Evolutionary conservation across 2,329 filamentous ascomycete species (phyloP), one percentile per base, ranked within the genome.

Genomic region (Tolypocladium paradoxum): DNA sequence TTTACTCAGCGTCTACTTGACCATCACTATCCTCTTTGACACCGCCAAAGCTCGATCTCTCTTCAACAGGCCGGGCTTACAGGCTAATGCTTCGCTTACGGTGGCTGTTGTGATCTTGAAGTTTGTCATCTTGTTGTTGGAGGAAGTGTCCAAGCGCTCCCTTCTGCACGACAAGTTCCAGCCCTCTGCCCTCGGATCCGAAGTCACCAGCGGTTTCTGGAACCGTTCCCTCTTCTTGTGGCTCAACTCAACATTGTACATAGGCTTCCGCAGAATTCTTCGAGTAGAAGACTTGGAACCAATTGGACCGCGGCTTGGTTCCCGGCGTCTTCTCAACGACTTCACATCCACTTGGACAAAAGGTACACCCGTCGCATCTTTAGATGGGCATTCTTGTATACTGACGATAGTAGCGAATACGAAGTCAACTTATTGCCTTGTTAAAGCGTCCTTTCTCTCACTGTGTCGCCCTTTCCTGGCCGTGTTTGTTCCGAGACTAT

Each of bases 1-100:
- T 1, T 53, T 76, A 1, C 59, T 77, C 8, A 68, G 61, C 22
- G 56, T 60, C n/a, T 76, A 70, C 53, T 57, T 76, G 12, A 61
- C 69, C 43, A 45, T 73, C n/a, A 68, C 69, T 9, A 52, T 71
- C 1, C 59, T 76, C 2, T 62, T 75, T 12, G 74, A 76, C 35
- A 56, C 64, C 4, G 62, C 68, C 0, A 69, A 70, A 53, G 61
- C 63, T 0, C 63, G 73, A 72, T 33, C 56, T 59, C 31, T 56
- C 54, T 33, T 43, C 45, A 49, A 52, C 6, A 37, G 56, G 7
- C 33, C 51, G 3, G 33, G 53, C 57, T 8, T 53, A 49, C 16
- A 36, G 6, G 53, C 61, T 9, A 67, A 61, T 27, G 59, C 63
- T 2, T 56, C 60, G 18, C 48, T 71, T 1, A 66, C 67, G 20